Conservation (phyloP, 805 yeast genomes). For the Ogataea thermomethanolica region DNA sequence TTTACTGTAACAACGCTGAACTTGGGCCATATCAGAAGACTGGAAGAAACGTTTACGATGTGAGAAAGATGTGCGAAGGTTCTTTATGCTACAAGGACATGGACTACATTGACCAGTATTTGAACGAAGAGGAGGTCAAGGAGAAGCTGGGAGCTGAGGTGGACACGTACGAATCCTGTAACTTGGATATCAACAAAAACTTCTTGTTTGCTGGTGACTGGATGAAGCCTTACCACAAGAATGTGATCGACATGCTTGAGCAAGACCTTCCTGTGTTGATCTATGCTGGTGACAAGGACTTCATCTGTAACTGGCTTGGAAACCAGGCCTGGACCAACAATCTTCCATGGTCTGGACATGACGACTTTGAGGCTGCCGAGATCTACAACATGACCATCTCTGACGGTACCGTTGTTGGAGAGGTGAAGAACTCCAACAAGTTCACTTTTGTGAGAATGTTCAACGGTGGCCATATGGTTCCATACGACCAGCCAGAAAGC, state of each 20-base stretch:
- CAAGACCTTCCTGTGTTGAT: constrained; percentile 72
- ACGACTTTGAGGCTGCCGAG: constrained; percentile 27
- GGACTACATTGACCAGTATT: constrained; percentile 47
- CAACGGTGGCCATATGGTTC: constrained; percentile 93
- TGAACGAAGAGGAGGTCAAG: constrained; percentile 53
- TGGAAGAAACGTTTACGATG: constrained; percentile 63
- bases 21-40: constrained; percentile 56
- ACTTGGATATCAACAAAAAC: constrained; percentile 46
- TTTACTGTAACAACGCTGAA: constrained; percentile 60
- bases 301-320: constrained; percentile 91
- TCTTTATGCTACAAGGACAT: constrained; percentile 52
- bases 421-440: constrained; percentile 65
- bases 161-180: constrained; percentile 48
- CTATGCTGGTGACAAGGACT: constrained; percentile 95
- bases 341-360: constrained; percentile 57
- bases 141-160: constrained; percentile 54
- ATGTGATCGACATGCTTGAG: constrained; percentile 57
- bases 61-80: constrained; percentile 50
- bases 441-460: constrained; percentile 75
- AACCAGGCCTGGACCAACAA: constrained; percentile 77
- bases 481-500: constrained; percentile 77
- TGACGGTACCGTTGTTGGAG: constrained; percentile 53
- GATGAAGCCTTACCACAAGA: constrained; percentile 60
- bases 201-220: constrained; percentile 61
- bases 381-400: constrained; percentile 25